These are phyloP conservation scores for Diospyros kaki DNA, from an alignment of 148 eudicot species.

Conservation along the genomic window DNA sequence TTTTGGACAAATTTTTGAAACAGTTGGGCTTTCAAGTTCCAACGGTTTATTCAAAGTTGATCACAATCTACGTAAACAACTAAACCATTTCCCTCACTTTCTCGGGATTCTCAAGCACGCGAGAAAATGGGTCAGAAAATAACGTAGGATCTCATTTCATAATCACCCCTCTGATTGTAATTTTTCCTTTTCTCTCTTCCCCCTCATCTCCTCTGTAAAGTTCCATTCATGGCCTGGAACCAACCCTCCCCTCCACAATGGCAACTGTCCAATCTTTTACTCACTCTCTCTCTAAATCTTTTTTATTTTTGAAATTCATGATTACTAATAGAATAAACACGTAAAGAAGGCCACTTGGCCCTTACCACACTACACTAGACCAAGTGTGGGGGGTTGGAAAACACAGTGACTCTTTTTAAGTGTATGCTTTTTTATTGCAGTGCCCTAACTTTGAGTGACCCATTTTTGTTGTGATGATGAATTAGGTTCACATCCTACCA, in stretches of 20 bases:
- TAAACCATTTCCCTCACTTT: constrained; percentile 37
- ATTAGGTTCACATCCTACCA: constrained; percentile 64
- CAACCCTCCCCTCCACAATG: constrained; percentile 15
- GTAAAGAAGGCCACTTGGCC: too few relatives aligned
- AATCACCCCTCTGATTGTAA: constrained; percentile 11
- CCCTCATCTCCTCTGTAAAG: constrained; percentile 21
- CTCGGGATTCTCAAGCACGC: constrained; percentile 79
- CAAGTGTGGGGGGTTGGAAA: too few relatives aligned
- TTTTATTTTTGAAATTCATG: too few relatives aligned
- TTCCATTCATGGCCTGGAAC: constrained; percentile 25
- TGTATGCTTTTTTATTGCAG: not conserved
- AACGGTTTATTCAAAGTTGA: constrained; percentile 15
- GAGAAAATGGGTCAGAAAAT: constrained; percentile 21
- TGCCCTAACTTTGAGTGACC: constrained; percentile 1
- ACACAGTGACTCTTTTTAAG: too few relatives aligned
- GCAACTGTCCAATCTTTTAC: not conserved
- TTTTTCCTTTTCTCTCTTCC: constrained; percentile 6
- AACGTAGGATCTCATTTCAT: constrained; percentile 23
- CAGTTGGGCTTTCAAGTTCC: constrained; percentile 22
- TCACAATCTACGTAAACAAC: constrained; percentile 10
- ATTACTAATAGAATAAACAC: too few relatives aligned
- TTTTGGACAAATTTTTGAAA: constrained; percentile 1
- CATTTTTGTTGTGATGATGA: not conserved
- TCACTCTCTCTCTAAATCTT: too few relatives aligned
- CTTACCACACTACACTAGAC: too few relatives aligned